Conservation (phyloP, 208 protist genomes). For the Leishmania tarentolae region DNA sequence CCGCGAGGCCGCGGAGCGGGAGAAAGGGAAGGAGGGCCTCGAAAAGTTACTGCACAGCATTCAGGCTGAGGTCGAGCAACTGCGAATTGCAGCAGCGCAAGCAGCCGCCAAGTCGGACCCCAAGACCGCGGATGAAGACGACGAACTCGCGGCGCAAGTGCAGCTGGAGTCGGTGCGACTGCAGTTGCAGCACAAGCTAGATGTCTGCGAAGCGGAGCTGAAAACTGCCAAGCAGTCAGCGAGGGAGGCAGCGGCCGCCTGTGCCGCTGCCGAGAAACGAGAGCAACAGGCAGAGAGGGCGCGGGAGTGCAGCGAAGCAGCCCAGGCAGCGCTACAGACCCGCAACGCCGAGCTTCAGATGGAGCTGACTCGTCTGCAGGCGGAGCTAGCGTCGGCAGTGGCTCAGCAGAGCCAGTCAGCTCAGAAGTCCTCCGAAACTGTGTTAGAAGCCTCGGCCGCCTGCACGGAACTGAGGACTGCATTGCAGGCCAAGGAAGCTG, state of each 20-base stretch:
- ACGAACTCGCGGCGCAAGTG: slow-evolving; percentile 22
- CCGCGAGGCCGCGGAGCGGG: background rate
- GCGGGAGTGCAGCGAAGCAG: slow-evolving; percentile 2
- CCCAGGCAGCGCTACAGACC: background rate
- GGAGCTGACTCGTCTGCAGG: background rate
- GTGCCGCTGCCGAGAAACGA: slow-evolving; percentile 5
- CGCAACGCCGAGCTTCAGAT: slow-evolving; percentile 11
- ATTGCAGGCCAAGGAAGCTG: background rate
- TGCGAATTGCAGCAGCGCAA: background rate
- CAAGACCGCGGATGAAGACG: slow-evolving; percentile 3
- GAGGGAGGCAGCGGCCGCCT: background rate
- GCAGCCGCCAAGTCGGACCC: background rate
- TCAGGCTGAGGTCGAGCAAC: background rate
- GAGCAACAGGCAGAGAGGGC: background rate
- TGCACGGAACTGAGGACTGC: background rate
- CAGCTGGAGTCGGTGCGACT: slow-evolving; percentile 19
- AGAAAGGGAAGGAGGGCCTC: background rate
- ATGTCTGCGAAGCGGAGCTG: slow-evolving; percentile 14
- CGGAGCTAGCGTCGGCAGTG: background rate
- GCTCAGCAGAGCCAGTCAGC: background rate
- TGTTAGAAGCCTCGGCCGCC: background rate
- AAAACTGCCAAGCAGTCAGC: background rate
- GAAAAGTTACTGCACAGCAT: background rate
- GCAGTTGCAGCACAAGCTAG: slow-evolving; percentile 7
- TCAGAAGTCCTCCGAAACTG: background rate